Evolutionary conservation across 2,329 filamentous ascomycete genomes (phyloP).

Genomic region (Blastomyces parvus): DNA sequence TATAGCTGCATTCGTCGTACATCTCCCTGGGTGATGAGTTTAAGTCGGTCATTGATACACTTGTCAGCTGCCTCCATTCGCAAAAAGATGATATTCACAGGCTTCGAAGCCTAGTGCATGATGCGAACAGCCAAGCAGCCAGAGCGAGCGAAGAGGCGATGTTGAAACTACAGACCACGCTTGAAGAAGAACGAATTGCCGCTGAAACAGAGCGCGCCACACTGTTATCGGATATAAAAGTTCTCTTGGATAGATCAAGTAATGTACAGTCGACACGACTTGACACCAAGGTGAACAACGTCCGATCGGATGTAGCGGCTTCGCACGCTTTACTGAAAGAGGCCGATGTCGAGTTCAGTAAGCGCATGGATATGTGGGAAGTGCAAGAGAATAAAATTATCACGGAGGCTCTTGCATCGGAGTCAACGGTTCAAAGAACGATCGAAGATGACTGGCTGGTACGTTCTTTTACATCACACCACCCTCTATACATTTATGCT

Average conservation of each 20-base stretch:
- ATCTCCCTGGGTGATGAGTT: slow-evolving; percentile 75
- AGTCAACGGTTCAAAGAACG: slow-evolving; percentile 68
- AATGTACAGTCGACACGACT: slow-evolving; percentile 65
- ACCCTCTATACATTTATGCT: neutral
- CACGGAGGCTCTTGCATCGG: slow-evolving; percentile 60
- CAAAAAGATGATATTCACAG: slow-evolving; percentile 69
- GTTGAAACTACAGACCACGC: slow-evolving; percentile 54
- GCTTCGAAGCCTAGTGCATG: slow-evolving; percentile 61
- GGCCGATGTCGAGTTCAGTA: slow-evolving; percentile 55
- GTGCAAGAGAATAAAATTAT: slow-evolving; percentile 59
- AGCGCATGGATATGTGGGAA: slow-evolving; percentile 66
- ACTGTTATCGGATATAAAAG: slow-evolving; percentile 65
- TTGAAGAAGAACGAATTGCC: slow-evolving; percentile 67
- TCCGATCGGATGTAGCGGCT: slow-evolving; percentile 56
- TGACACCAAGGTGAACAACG: slow-evolving; percentile 49
- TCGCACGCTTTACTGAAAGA: slow-evolving; percentile 57
- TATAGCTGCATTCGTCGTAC: slow-evolving; percentile 71
- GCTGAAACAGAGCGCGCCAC: slow-evolving; percentile 64
- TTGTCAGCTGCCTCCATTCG: slow-evolving; percentile 61
- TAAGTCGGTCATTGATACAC: slow-evolving; percentile 72
- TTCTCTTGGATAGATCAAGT: slow-evolving; percentile 65
- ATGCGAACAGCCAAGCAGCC: slow-evolving; percentile 58
- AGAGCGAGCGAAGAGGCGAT: slow-evolving; percentile 60
- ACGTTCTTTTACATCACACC: slow-evolving; percentile 28
- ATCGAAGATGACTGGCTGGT: slow-evolving; percentile 81